Evolutionary conservation across 768 basidiomycete genomes (phyloP).

Genomic region (Leccinum sublutescens): DNA sequence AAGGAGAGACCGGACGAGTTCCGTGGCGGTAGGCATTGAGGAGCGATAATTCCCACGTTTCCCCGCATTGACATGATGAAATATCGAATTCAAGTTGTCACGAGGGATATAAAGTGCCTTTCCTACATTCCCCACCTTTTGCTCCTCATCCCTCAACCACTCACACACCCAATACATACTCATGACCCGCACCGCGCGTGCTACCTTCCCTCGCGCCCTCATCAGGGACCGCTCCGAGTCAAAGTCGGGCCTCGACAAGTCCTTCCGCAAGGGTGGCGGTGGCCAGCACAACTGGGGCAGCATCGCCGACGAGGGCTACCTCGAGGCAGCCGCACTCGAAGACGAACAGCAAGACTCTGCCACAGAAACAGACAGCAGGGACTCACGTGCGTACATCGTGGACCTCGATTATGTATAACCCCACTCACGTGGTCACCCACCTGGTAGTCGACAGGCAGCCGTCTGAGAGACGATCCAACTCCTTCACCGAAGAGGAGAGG

Average conservation of each 20-base stretch:
- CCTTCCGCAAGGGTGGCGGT: constrained; percentile 73
- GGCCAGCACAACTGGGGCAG: constrained; percentile 88
- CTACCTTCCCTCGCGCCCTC: constrained; percentile 68
- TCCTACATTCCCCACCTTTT: not conserved
- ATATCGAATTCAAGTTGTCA: not conserved
- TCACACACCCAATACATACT: constrained; percentile 6
- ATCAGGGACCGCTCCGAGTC: constrained; percentile 76
- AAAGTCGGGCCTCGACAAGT: constrained; percentile 71
- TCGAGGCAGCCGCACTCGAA: constrained; percentile 54
- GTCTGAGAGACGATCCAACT: constrained; percentile 40
- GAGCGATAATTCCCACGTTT: not conserved
- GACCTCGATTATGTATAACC: not conserved
- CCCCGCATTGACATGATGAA: not conserved
- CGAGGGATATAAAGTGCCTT: constrained; percentile 23
- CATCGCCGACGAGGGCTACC: constrained; percentile 57
- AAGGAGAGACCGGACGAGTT: constrained; percentile 26
- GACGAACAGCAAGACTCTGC: constrained; percentile 56
- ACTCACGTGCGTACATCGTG: constrained; percentile 19
- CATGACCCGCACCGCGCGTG: constrained; percentile 83
- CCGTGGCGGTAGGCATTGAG: not conserved
- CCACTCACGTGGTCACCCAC: constrained; percentile 6
- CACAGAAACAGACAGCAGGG: constrained; percentile 25
- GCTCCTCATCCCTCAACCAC: constrained; percentile 2
- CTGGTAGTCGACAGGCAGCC: constrained; percentile 27
- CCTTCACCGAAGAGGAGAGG: constrained; percentile 62